Evolutionary conservation across 306 rosid species (phyloP).

Genomic region (Prunus salicina): DNA sequence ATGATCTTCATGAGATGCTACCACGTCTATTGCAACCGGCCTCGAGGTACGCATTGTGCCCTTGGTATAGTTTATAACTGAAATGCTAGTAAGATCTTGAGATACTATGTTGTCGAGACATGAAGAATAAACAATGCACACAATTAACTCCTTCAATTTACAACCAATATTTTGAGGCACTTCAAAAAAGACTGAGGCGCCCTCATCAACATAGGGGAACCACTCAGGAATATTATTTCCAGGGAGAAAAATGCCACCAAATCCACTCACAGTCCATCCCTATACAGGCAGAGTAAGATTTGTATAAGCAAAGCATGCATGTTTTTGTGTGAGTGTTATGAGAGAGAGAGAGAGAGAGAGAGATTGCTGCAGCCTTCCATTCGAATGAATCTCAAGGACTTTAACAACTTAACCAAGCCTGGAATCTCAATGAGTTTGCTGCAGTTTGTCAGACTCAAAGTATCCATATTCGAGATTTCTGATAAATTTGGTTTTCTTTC

Average conservation of each 20-base stretch:
- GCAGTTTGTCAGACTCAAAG: constrained; percentile 14
- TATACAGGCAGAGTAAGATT: neutral
- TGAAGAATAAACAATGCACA: constrained; percentile 6
- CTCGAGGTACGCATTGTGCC: neutral
- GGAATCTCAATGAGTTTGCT: constrained; percentile 12
- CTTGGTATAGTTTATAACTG: constrained; percentile 12
- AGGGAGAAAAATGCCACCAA: constrained; percentile 15
- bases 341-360: neutral
- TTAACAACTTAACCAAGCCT: constrained; percentile 10
- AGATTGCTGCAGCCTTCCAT: constrained; percentile 22
- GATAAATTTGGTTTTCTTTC: constrained; percentile 19
- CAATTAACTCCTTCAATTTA: constrained; percentile 3
- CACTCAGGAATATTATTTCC: constrained; percentile 20
- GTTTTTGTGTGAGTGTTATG: neutral
- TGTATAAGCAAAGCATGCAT: no score
- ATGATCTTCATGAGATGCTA: constrained; percentile 10
- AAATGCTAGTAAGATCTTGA: neutral
- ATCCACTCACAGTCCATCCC: constrained; percentile 10
- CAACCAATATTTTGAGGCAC: neutral
- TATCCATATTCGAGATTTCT: neutral
- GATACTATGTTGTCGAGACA: neutral
- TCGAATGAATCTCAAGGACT: neutral
- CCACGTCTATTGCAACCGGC: neutral
- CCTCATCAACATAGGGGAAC: constrained; percentile 10
- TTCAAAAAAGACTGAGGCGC: constrained; percentile 2